Evolutionary conservation across 2,329 filamentous ascomycete genomes (phyloP), one percentile per base, ranked within the genome.

Genomic region (Alternaria sp.): DNA sequence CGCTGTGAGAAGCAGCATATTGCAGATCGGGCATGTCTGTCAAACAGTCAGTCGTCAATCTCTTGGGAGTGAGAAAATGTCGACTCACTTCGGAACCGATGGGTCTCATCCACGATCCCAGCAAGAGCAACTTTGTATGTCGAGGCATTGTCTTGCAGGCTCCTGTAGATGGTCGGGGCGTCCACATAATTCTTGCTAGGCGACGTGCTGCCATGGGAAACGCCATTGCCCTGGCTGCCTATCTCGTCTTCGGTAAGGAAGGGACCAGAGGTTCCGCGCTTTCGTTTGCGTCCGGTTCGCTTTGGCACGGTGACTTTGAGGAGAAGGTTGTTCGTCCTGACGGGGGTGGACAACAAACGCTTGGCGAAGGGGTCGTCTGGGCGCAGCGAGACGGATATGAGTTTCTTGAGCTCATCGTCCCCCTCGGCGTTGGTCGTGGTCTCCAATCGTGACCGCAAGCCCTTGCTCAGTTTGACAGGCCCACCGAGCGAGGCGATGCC

Each of bases 231-330:
- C 21, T 36, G 52, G 17, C 14, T 40, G 23, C 52, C 54, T 34
- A 54, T 39, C 2, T 69, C 63, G 72, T 87, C 51, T 34, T 70
- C 67, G 10, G 62, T n/a, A 24, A 75, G 39, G 45, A 77, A 94
- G 0, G 89, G 87, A 4, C 83, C 89, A 54, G 88, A 75, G 5
- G 87, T 87, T n/a, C 92, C 93, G 67, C 89, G 84, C 79, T 93
- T 97, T 58, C 93, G 86, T 78, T 91, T 96, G 60, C 92, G 86
- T 3, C 93, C 93, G 2, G 93, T 97, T 55, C 92, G 84, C 76
- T 89, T 95, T 0, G 95, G 94, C 1, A 98, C 87, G 0, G 90
- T 93, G 54, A 99, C 84, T 74, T 93, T 93, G 52, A 99, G 82
- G 21, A 98, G 83, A 21, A 98, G 80, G 72, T 97, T 96, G 72